phyloP scores from a whole-genome alignment of 768 basidiomycete species.

The Suillus plorans region DNA sequence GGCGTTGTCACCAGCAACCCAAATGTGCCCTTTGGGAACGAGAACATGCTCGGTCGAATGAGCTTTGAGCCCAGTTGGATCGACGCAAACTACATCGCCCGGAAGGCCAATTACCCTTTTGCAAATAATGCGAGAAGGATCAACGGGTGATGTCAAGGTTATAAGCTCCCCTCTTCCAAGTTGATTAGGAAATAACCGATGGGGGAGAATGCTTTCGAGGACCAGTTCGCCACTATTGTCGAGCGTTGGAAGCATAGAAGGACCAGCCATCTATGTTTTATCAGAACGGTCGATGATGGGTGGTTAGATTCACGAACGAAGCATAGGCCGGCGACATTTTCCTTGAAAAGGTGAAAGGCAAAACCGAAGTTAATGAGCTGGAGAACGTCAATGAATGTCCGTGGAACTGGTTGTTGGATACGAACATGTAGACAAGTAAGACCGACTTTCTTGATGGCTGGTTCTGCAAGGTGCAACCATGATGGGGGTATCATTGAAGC shows the following conservation, averaged over 20 bases:
- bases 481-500: constrained; percentile 15
- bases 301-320: constrained; percentile 37
- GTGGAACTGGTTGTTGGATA: background rate
- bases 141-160: constrained; percentile 66
- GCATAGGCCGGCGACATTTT: constrained; percentile 59
- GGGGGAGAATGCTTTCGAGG: constrained; percentile 60
- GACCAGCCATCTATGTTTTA: constrained; percentile 56
- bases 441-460: constrained; percentile 20
- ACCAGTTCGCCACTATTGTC: constrained; percentile 56
- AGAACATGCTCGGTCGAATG: constrained; percentile 72
- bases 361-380: constrained; percentile 58
- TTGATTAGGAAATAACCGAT: constrained; percentile 46
- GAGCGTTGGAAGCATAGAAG: constrained; percentile 83
- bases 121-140: constrained; percentile 68
- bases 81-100: constrained; percentile 86
- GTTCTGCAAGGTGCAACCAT: constrained; percentile 12
- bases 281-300: background rate
- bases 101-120: constrained; percentile 90
- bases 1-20: constrained; percentile 91
- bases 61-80: constrained; percentile 70
- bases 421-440: constrained; percentile 29
- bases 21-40: constrained; percentile 84
- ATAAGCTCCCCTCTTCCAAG: constrained; percentile 78
- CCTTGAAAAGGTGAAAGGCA: constrained; percentile 59
- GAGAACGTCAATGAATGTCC: constrained; percentile 4